Base-by-base conservation (phyloP, 1,284 basidiomycete genomes). In the Leccinum cinnamomeum region DNA sequence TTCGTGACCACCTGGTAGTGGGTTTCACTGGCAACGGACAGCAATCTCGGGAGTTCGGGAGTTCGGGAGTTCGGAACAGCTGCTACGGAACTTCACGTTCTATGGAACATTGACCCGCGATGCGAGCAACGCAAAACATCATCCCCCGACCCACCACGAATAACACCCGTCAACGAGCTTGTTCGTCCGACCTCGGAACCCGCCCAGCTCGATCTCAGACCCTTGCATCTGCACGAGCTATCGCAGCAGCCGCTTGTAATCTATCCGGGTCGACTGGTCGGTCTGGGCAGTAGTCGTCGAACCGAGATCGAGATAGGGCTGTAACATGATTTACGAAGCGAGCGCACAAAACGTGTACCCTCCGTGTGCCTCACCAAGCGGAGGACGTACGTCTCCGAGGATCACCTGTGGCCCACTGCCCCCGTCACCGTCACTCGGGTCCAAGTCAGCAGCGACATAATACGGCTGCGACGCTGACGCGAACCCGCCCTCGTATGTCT, bases 101-200 rank as follows among this genome's bases (percentile, higher is more conserved):
- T 28, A 28, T 28, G 25, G 25, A 28, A 28, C 25, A 28, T 28
- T 28, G 25, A 28, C 84, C 1, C 90, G 76, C 11, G 91, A 87
- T 59, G 92, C 90, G 0, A 97, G 78, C 10, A 98, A 78, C 0
- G 86, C 83, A 72, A 97, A 92, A n/a, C 25, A 28, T 28, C 91
- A 84, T 0, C 96, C 96, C 2, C 93, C 97, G 30, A 96, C 93
- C 92, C 95, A 99, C 97, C 97, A 99, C 35, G 92, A 90, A 76
- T 99, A 99, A 77, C 97, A 99, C 3, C 97, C 97, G 72, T 99
- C 97, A 0, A 99, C 97, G 12, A 99, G 85, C 78, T 99, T 99
- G 76, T 99, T 99, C 63, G 94, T 94, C 51, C 97, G 82, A 0
- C 97, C 97, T 54, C 86, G 85, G 78, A 99, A 98, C 0, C 97